Percentiles rank a stretch among this genome's conserved stretches.
These are phyloP conservation scores for Gliomastix tumulicola DNA, from an alignment of 2,329 filamentous ascomycete species.

Conservation along the genomic window DNA sequence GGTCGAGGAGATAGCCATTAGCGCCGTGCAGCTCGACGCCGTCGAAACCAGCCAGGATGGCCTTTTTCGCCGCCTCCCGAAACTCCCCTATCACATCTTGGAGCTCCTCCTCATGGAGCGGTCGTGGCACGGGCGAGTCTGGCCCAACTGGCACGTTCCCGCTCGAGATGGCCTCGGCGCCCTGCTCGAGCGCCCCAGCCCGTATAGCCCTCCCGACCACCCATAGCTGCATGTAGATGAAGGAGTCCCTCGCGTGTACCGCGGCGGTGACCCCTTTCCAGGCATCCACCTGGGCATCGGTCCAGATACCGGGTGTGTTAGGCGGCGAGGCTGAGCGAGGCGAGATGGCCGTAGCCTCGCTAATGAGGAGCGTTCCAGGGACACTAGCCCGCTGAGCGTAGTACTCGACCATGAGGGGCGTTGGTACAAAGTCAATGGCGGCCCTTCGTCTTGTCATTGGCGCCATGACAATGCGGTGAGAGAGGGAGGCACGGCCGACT, in stretches of 20 bases:
- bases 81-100: conserved; percentile 54
- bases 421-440: conserved; percentile 10
- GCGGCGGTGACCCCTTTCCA: conserved; percentile 56
- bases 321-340: conserved; percentile 28
- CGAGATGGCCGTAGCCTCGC: conserved; percentile 40
- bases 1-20: conserved; percentile 51
- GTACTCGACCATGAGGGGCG: conserved; percentile 17
- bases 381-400: conserved; percentile 31
- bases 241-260: conserved; percentile 53
- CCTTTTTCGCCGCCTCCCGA: conserved; percentile 47
- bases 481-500: conserved; percentile 8
- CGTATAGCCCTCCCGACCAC: conserved; percentile 26
- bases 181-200: no score
- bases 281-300: conserved; percentile 41
- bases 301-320: conserved; percentile 48
- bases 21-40: conserved; percentile 39
- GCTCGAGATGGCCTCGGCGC: conserved; percentile 2
- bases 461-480: conserved; percentile 11
- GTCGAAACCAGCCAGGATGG: conserved; percentile 47
- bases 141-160: conserved; percentile 15
- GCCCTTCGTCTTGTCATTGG: conserved; percentile 12
- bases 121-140: conserved; percentile 43
- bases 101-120: conserved; percentile 60
- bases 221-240: conserved; percentile 55
- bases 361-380: conserved; percentile 32